These are phyloP conservation scores for Komagataella populi DNA, from an alignment of 805 yeast species.

Conservation along the genomic window DNA sequence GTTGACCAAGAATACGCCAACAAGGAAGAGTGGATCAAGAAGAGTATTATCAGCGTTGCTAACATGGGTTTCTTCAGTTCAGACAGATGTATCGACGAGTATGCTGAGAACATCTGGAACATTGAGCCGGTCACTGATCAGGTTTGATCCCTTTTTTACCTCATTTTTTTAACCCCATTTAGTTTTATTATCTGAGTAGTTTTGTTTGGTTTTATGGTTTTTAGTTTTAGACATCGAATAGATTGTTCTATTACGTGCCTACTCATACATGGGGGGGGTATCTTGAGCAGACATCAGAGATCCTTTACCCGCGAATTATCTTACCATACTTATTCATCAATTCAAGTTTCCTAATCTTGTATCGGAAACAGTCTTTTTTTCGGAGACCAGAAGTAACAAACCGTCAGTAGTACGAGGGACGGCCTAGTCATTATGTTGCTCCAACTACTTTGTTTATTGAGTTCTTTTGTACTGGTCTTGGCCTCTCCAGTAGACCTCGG, in stretches of 20 bases:
- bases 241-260: background rate
- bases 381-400: background rate
- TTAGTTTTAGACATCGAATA: background rate
- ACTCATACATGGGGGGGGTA: background rate
- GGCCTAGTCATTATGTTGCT: background rate
- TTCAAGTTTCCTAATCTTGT: background rate
- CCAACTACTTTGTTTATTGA: background rate
- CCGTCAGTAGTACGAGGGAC: background rate
- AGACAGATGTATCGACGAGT: constrained; percentile 85
- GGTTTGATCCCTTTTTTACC: background rate
- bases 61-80: constrained; percentile 88
- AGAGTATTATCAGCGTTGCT: constrained; percentile 69
- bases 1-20: constrained; percentile 58
- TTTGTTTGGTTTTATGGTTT: background rate
- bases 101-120: constrained; percentile 88
- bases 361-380: background rate
- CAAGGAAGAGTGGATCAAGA: constrained; percentile 64
- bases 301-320: background rate
- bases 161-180: background rate
- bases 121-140: constrained; percentile 47
- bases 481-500: background rate
- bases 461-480: background rate
- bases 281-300: background rate
- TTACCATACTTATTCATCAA: background rate
- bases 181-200: background rate